phyloP scores from a whole-genome alignment of 2,329 filamentous ascomycete genomes.

The Fonsecaea pugnacius region DNA sequence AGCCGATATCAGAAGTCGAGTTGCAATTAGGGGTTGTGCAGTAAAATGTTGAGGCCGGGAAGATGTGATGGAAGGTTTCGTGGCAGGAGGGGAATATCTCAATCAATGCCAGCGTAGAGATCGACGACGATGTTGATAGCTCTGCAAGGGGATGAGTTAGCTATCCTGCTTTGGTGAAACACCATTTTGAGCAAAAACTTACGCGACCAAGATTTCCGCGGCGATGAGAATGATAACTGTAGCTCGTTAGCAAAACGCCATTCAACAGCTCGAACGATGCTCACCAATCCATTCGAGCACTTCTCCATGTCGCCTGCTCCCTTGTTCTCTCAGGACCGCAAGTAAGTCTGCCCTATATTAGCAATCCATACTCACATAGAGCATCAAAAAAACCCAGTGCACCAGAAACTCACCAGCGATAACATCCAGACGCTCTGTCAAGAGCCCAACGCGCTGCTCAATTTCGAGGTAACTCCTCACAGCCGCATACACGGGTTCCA shows the following conservation, averaged over 20 bases:
- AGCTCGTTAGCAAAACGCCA: slow-evolving; percentile 23
- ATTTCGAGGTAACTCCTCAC: slow-evolving; percentile 96
- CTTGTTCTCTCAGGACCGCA: slow-evolving; percentile 90
- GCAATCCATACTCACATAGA: not conserved
- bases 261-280: slow-evolving; percentile 37
- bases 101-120: slow-evolving; percentile 73
- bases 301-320: slow-evolving; percentile 90
- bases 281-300: slow-evolving; percentile 86
- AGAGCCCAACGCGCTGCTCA: slow-evolving; percentile 86
- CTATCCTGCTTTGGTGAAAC: not conserved
- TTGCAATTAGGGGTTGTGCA: not conserved
- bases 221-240: slow-evolving; percentile 92
- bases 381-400: not conserved
- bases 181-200: slow-evolving; percentile 13
- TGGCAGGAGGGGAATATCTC: slow-evolving; percentile 24
- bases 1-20: not conserved
- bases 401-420: slow-evolving; percentile 55
- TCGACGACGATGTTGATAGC: slow-evolving; percentile 95
- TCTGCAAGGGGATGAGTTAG: slow-evolving; percentile 21
- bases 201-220: slow-evolving; percentile 87
- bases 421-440: slow-evolving; percentile 89
- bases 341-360: slow-evolving; percentile 68
- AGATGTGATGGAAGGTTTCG: not conserved
- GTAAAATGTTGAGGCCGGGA: not conserved
- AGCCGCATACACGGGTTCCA: slow-evolving; percentile 95